phyloP scores from a whole-genome alignment of 305 asterid genomes.

The Solanum chacoense region DNA sequence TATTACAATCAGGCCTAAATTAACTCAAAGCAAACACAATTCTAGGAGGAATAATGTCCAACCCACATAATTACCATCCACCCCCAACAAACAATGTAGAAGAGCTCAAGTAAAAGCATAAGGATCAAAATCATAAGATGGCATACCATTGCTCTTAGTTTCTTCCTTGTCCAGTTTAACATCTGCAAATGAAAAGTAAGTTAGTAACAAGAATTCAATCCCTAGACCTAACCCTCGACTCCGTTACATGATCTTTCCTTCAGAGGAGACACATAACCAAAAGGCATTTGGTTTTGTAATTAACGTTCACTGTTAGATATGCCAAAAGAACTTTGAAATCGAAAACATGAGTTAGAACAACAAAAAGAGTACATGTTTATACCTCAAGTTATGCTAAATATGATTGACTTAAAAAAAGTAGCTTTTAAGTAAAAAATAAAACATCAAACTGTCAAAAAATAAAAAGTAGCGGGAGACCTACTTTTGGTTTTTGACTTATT shows the following conservation, averaged over 20 bases:
- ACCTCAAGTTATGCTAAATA: not conserved
- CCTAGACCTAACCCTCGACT: not conserved
- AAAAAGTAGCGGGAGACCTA: no score
- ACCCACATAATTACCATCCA: not conserved
- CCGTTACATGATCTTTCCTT: not conserved
- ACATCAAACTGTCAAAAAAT: no score
- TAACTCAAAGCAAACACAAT: not conserved
- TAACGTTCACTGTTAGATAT: not conserved
- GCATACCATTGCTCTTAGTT: slow-evolving; percentile 46
- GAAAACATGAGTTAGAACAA: not conserved
- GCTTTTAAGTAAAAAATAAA: no score
- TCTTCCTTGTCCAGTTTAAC: slow-evolving; percentile 84
- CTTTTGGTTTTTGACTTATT: no score
- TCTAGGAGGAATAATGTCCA: not conserved
- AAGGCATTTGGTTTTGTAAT: not conserved
- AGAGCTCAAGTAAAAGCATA: not conserved
- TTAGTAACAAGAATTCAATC: not conserved
- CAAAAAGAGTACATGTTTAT: not conserved
- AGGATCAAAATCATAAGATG: not conserved
- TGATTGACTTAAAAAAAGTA: not conserved
- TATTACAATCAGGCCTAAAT: not conserved
- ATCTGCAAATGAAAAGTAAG: slow-evolving; percentile 36
- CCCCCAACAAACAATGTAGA: not conserved
- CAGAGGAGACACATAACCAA: not conserved
- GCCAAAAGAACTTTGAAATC: not conserved